phyloP scores from a whole-genome alignment of 1,139 yeast genomes.

The Blastobotrys capitulatus region DNA sequence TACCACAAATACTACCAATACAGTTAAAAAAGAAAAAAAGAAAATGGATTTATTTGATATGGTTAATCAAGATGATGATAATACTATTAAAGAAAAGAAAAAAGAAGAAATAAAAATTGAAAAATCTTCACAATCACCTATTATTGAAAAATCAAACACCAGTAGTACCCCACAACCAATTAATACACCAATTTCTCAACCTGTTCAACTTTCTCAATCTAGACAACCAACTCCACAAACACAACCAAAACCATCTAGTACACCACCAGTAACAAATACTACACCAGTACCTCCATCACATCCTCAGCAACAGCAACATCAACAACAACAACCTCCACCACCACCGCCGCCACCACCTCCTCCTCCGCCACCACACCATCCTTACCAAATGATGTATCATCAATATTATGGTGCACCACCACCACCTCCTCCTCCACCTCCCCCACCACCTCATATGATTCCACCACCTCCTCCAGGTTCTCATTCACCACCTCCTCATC shows the following conservation, averaged over 20 bases:
- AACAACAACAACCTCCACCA: neutral
- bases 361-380: neutral
- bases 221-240: too few species aligned
- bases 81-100: too few species aligned
- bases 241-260: neutral
- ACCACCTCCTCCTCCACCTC: conserved; percentile 2
- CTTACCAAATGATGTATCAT: neutral
- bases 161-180: neutral
- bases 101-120: too few species aligned
- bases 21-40: neutral
- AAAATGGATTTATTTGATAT: neutral
- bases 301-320: neutral
- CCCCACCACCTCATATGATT: neutral
- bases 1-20: too few species aligned
- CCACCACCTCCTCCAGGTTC: conserved; percentile 3
- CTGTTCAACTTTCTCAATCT: too few species aligned
- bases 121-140: too few species aligned
- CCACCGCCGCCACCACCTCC: neutral
- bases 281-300: neutral
- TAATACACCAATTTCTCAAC: neutral
- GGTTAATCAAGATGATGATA: neutral
- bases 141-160: neutral
- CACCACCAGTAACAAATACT: neutral
- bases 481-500: conserved; percentile 8
- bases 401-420: neutral